Evolutionary conservation across 2,329 filamentous ascomycete genomes (phyloP).

Genomic region (Fusarium anguioides): DNA sequence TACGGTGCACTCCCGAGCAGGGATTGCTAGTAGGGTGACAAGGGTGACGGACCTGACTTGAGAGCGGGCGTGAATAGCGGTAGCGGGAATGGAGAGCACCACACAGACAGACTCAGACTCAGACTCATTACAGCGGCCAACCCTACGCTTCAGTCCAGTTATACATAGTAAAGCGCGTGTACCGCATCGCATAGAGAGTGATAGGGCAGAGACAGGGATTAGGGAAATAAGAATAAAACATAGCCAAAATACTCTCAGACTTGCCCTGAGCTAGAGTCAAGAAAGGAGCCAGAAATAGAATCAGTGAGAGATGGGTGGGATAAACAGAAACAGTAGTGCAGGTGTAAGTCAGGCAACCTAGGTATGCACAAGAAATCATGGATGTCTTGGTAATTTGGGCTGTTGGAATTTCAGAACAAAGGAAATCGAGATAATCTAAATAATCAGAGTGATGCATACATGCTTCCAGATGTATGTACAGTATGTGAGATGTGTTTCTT

Average conservation of each 20-base stretch:
- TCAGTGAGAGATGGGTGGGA: conserved; percentile 5
- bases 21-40: conserved; percentile 19
- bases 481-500: too few relatives aligned
- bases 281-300: conserved; percentile 38
- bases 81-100: conserved; percentile 28
- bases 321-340: conserved; percentile 31
- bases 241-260: conserved; percentile 21
- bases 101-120: too few relatives aligned
- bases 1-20: conserved; percentile 33
- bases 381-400: conserved; percentile 12
- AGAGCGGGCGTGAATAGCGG: conserved; percentile 31
- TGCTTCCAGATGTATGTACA: too few relatives aligned
- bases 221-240: conserved; percentile 23
- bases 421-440: conserved; percentile 14
- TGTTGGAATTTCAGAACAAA: conserved; percentile 27
- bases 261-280: conserved; percentile 8
- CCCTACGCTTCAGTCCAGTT: conserved; percentile 32
- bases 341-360: conserved; percentile 2
- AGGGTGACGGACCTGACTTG: conserved; percentile 18
- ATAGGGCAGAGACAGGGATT: conserved; percentile 23
- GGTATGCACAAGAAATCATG: neutral
- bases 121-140: conserved; percentile 35
- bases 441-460: neutral
- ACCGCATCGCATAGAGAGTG: conserved; percentile 21
- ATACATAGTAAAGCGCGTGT: conserved; percentile 7